Evolutionary conservation across 1,284 basidiomycete species (phyloP).

Genomic region (Laetiporus sulphureus): DNA sequence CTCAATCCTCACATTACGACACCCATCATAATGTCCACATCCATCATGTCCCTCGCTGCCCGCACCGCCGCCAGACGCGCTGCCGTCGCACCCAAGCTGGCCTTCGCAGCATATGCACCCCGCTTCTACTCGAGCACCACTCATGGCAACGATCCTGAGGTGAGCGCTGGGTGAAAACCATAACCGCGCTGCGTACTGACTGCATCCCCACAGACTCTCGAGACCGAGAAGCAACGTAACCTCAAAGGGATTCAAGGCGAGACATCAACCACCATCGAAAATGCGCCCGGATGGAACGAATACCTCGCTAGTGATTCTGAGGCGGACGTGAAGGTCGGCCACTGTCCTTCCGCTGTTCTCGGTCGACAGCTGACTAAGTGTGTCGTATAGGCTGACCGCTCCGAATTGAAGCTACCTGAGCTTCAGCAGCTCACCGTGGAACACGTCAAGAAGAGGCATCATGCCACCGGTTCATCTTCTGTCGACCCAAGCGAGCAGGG

Average conservation of each 20-base stretch:
- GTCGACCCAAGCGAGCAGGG: conserved; percentile 13
- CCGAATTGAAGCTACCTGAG: conserved; percentile 18
- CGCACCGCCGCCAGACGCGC: conserved; percentile 2
- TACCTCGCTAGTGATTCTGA: conserved; percentile 60
- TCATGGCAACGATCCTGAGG: conserved; percentile 1
- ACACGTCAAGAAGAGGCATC: conserved; percentile 29
- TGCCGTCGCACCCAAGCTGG: not conserved
- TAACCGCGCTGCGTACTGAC: not conserved
- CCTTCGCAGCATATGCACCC: not conserved
- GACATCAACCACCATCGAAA: conserved; percentile 42
- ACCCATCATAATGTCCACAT: conserved; percentile 1
- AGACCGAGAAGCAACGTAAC: conserved; percentile 7
- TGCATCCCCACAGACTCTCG: not conserved
- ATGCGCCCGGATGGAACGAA: conserved; percentile 76
- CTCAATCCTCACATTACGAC: too few relatives aligned
- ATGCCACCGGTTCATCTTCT: conserved; percentile 21
- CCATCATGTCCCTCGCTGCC: not conserved
- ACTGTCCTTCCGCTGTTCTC: conserved; percentile 1
- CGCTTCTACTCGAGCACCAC: conserved; percentile 3
- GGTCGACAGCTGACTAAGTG: not conserved
- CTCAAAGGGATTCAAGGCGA: conserved; percentile 34
- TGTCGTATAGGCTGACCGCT: conserved; percentile 30
- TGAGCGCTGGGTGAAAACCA: not conserved
- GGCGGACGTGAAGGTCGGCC: conserved; percentile 57
- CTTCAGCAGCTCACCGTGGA: conserved; percentile 35